Percentiles rank a stretch among this genome's conserved stretches.
Conservation (phyloP, 768 basidiomycete species). For the Rhodotorula diobovata region DNA sequence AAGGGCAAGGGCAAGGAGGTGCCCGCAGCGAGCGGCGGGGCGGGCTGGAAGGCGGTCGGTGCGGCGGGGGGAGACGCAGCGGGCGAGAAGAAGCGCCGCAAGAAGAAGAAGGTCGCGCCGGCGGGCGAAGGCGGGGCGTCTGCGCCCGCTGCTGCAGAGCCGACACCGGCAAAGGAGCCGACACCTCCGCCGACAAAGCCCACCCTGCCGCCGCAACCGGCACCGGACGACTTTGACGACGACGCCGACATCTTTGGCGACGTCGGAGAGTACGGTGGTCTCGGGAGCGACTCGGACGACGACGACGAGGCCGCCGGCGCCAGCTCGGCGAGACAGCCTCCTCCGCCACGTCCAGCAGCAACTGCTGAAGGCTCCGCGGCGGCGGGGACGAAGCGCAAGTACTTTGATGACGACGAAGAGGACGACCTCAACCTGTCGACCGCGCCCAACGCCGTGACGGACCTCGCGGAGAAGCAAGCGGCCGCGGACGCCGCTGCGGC, state of each 20-base stretch:
- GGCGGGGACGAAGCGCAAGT: slow-evolving; percentile 22
- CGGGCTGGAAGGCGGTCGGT: slow-evolving; percentile 3
- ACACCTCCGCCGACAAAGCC: background rate
- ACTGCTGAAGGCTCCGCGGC: background rate
- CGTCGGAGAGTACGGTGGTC: slow-evolving; percentile 31
- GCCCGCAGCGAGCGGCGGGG: background rate
- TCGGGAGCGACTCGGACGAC: slow-evolving; percentile 18
- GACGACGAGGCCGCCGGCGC: slow-evolving; percentile 15
- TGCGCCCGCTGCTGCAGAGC: background rate
- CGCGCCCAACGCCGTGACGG: slow-evolving; percentile 12
- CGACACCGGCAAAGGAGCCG: background rate
- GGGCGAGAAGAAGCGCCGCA: slow-evolving; percentile 30
- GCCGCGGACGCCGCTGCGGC: background rate
- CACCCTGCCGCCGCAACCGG: background rate
- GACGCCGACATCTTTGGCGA: slow-evolving; percentile 36
- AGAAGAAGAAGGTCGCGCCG: slow-evolving; percentile 29
- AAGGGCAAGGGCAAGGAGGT: slow-evolving; percentile 29
- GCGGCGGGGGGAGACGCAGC: background rate
- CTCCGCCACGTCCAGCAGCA: background rate
- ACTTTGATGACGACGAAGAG: slow-evolving; percentile 27
- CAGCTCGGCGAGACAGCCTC: background rate
- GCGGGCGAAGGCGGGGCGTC: background rate
- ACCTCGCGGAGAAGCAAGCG: slow-evolving; percentile 30
- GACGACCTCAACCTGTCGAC: slow-evolving; percentile 7
- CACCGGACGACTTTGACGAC: slow-evolving; percentile 4